Percentiles rank a stretch among this genome's conserved stretches.
These are phyloP conservation scores for Penicillium janthinellum DNA, from an alignment of 2,329 filamentous ascomycete species.

Conservation along the genomic window DNA sequence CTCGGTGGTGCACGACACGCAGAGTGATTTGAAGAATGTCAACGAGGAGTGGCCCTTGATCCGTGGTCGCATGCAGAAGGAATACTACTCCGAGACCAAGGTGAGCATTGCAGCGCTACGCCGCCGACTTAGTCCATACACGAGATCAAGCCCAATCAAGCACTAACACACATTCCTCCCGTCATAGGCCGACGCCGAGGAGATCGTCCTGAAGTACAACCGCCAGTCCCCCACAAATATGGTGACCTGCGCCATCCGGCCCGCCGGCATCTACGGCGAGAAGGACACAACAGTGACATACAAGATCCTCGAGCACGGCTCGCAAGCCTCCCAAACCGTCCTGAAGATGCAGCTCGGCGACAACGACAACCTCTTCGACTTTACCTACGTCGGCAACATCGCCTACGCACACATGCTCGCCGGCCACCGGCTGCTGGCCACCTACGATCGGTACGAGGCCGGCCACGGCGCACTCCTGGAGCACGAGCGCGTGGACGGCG, in stretches of 20 bases:
- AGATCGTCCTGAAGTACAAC: constrained; percentile 76
- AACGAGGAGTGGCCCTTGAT: constrained; percentile 81
- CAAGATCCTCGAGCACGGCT: constrained; percentile 72
- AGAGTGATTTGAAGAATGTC: constrained; percentile 76
- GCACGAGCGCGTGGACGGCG: constrained; percentile 75
- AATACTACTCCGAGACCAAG: constrained; percentile 93
- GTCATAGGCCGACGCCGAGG: constrained; percentile 72
- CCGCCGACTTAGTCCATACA: not conserved
- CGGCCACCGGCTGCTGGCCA: constrained; percentile 68
- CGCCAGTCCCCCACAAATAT: constrained; percentile 60
- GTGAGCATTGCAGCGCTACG: constrained; percentile 44
- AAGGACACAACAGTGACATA: constrained; percentile 77
- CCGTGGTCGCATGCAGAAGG: constrained; percentile 67
- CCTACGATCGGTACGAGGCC: constrained; percentile 47
- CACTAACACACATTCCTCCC: constrained; percentile 3
- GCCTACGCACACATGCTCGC: constrained; percentile 83
- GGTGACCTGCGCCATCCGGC: constrained; percentile 78
- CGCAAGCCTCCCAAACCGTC: constrained; percentile 58
- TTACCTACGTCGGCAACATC: constrained; percentile 69
- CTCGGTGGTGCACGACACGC: constrained; percentile 82
- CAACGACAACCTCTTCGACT: constrained; percentile 71
- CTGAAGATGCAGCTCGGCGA: constrained; percentile 79
- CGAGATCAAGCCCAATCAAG: not conserved
- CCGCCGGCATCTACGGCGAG: constrained; percentile 88
- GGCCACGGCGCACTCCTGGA: constrained; percentile 64